Base-by-base conservation (phyloP, 169 alveolate genomes). In the Cytauxzoon felis region DNA sequence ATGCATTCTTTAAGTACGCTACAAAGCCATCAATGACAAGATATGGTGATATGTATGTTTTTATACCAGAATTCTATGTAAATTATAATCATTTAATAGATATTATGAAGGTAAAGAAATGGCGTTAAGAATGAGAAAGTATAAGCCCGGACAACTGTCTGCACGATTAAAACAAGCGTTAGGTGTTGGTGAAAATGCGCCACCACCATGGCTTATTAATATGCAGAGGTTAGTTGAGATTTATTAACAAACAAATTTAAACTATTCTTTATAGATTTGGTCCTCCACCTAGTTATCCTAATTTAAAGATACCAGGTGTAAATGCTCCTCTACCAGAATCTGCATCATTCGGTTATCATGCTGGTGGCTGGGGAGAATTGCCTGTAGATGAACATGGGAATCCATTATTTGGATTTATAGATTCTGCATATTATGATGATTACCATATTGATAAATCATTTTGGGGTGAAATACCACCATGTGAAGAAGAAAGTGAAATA, bases 211-310 rank as follows among this genome's bases (percentile, higher is more conserved):
- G 98, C 82, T 97, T 18, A 78, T 90, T 61, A 97, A 95, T 82
- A 97, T 97, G 99, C 97, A 96, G 84, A 91, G 98, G 71, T 92
- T 38, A 36, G 21, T 4, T 9, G 9, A 1, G 7, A 21, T 43
- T 26, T 58, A 19, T 18, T 58, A 19, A 23, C 8, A 2, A 11
- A 19, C 21, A 48, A 6, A 19, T 24, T 52, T 9, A 52, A 13
- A 30, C 8, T 52, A 52, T 3, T 52, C 24, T n/a, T 19, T 13
- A 18, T 49, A 51, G 89, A 41, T 88, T 92, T 84, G 99, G 99
- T 4, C 97, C 98, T 29, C 99, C 99, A 11, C 99, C 99, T 8
- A 91, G 98, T 29, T 97, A 95, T 82, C 99, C 99, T 13, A 92
- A 93, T 66, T 82, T 97, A 54, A 92, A 93, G 71, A 92, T 97